Evolutionary conservation across 768 basidiomycete species (phyloP), one percentile per base, ranked within the genome.

Genomic region (Suillus fuscotomentosus): DNA sequence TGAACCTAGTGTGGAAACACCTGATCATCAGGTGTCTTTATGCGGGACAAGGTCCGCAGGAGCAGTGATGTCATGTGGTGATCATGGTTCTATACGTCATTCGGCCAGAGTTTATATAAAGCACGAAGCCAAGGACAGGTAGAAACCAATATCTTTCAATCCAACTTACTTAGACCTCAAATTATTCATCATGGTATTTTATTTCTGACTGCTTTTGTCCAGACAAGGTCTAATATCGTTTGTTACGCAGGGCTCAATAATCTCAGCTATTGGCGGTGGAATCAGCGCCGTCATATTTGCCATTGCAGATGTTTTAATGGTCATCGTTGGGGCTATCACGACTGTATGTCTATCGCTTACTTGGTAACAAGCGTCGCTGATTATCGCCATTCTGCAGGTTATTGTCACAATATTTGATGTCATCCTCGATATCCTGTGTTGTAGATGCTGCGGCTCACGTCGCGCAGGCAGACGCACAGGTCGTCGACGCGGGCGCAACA

Each of bases 231-330:
- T 17, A 27, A 57, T 5, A 24, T 41, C 17, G 3, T 27, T 57
- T 57, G 50, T 24, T 41, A 10, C 10, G 27, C 34, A 89, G 88
- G 88, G 87, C 60, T 81, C 87, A 27, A 79, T 88, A 60, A 77
- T 89, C 72, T 89, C 87, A 71, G 82, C 88, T 31, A 90, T 91
- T 51, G 88, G 86, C 24, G 69, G 73, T 57, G 88, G 81, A 34
- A 84, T 90, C 64, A 84, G 84, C 62, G 77, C 84, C 59, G 72
- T 91, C 65, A 81, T 91, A 68, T 81, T 81, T 62, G 88, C 86
- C 20, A 86, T 90, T 57, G 88, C 87, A 15, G 70, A 67, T 61
- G 78, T 90, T 4, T 70, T 88, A 65, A 85, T 86, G 83, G 76
- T 87, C 47, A 87, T 91, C 64, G 81, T 90, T 47, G 71, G 80